These are phyloP conservation scores for Biscutella laevigata DNA, from an alignment of 441 rosid species.

Conservation along the genomic window DNA sequence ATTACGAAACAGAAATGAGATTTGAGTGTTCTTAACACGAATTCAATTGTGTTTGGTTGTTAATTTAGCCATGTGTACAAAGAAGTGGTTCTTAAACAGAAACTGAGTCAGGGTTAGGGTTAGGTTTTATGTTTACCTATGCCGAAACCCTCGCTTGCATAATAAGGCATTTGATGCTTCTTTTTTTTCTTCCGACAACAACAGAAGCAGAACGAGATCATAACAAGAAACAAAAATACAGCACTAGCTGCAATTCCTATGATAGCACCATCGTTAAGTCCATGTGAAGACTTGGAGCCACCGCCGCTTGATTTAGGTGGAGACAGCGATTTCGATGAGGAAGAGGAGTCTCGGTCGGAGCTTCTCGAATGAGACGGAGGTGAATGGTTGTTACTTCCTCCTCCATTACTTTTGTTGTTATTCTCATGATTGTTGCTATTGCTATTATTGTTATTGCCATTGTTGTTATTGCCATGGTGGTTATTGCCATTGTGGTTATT, in stretches of 20 bases:
- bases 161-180: conserved; percentile 35
- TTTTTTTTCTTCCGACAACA: conserved; percentile 46
- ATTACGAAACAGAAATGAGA: too few relatives aligned
- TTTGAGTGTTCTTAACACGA: too few relatives aligned
- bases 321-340: conserved; percentile 30
- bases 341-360: neutral
- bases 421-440: too few relatives aligned
- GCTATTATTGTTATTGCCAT: too few relatives aligned
- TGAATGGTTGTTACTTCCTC: conserved; percentile 8
- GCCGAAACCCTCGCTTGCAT: conserved; percentile 25
- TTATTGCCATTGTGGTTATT: too few relatives aligned
- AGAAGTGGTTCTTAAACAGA: too few relatives aligned
- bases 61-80: too few relatives aligned
- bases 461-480: too few relatives aligned
- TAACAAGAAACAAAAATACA: conserved; percentile 32
- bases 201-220: conserved; percentile 27
- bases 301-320: conserved; percentile 9
- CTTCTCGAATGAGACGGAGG: conserved; percentile 16
- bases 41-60: too few relatives aligned
- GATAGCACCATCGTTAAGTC: conserved; percentile 22
- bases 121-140: conserved; percentile 18
- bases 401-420: too few relatives aligned
- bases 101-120: neutral
- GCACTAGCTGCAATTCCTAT: conserved; percentile 44
- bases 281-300: conserved; percentile 8